These are phyloP conservation scores for Otatea glauca DNA, from an alignment of 176 grass and related monocot species.

Conservation along the genomic window DNA sequence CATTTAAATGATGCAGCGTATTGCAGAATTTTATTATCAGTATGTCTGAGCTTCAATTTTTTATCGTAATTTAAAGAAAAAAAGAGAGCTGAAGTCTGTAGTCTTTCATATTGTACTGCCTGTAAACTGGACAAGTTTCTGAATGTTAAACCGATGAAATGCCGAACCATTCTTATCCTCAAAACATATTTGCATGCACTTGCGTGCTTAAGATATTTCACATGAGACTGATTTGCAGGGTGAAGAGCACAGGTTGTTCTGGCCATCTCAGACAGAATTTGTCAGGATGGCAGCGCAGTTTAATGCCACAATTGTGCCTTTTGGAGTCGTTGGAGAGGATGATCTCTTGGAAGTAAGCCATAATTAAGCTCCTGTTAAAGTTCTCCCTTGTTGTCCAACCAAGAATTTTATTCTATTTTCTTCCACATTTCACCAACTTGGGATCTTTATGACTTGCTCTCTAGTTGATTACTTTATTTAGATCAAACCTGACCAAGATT, in stretches of 20 bases:
- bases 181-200: no score
- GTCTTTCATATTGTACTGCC: no score
- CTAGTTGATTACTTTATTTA: no score
- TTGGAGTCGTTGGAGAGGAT: constrained; percentile 75
- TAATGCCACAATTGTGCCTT: constrained; percentile 65
- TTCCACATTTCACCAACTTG: not conserved
- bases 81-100: no score
- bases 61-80: no score
- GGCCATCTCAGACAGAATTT: constrained; percentile 63
- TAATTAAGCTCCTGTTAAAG: not conserved
- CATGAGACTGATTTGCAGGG: constrained; percentile 37
- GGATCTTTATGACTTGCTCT: not conserved
- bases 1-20: no score
- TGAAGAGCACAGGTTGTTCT: constrained; percentile 64
- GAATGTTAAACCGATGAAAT: no score
- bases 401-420: not conserved
- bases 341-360: constrained; percentile 59
- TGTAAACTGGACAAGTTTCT: no score
- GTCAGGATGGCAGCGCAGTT: constrained; percentile 70
- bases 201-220: no score
- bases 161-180: no score
- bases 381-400: not conserved
- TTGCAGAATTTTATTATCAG: no score
- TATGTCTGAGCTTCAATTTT: no score
- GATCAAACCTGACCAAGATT: not conserved